phyloP scores from a whole-genome alignment of 2,329 filamentous ascomycete genomes.

The Aspergillus sp. region DNA sequence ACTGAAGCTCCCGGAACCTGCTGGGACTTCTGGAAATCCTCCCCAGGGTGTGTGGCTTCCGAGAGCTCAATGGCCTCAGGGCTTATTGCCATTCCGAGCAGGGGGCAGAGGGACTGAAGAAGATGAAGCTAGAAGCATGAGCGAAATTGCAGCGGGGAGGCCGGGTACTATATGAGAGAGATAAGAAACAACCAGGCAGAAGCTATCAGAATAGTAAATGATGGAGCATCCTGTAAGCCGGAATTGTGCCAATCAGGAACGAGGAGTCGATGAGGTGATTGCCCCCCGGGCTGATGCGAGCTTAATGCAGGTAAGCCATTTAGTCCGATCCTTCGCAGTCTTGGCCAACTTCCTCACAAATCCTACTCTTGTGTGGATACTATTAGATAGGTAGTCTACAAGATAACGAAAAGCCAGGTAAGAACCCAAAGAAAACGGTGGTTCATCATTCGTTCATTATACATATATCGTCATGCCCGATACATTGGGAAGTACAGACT shows the following conservation, averaged over 20 bases:
- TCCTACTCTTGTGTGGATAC: no score
- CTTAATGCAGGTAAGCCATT: neutral
- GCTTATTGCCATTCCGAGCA: neutral
- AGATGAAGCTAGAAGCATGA: neutral
- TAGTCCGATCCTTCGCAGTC: neutral
- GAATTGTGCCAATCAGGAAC: neutral
- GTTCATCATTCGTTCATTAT: neutral
- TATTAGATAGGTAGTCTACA: no score
- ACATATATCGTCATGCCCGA: neutral
- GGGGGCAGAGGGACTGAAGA: neutral
- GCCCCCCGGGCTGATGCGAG: neutral
- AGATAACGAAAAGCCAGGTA: no score
- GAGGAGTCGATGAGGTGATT: neutral
- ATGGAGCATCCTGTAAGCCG: neutral
- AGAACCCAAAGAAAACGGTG: no score
- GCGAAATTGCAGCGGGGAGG: neutral
- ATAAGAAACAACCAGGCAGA: neutral
- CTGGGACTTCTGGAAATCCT: neutral
- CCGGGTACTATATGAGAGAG: neutral
- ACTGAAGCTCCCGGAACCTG: neutral
- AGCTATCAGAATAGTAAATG: neutral
- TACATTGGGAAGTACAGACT: neutral
- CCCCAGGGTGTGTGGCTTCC: neutral
- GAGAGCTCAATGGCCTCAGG: neutral
- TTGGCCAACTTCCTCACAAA: no score